Evolutionary conservation across 345 rosid genomes (phyloP), one percentile per base, ranked within the genome.

Genomic region (Sisymbrium altissimum): DNA sequence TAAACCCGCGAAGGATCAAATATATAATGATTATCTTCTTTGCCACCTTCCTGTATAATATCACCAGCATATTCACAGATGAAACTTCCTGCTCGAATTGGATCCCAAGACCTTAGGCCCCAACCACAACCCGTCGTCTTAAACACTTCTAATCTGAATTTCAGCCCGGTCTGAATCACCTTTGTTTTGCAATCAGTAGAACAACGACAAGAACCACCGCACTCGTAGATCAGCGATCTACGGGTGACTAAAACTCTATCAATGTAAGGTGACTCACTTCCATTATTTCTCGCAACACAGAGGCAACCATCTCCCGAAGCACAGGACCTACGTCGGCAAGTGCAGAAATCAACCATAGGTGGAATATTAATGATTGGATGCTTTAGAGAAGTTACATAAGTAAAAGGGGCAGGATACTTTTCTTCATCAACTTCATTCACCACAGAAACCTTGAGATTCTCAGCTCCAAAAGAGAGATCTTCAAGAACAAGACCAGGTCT

Each of bases 361-460:
- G 54, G 76, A 1, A 43, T 27, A 45, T 45, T 27, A 56, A 79
- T 46, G 75, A 71, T 77, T 9, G 64, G 39, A 36, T 84, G 82
- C 79, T 79, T 80, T 4, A 88, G 66, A 30, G 73, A 41, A 9
- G 89, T 27, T 54, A 74, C 60, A 68, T 89, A 92, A 15, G 68
- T 85, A 71, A 92, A 89, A 71, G 66, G 44, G 0, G 80, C 80
- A 17, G 96, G 96, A 29, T 83, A 82, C 57, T 83, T 86, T 81
- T 84, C 92, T 18, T 76, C 81, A 76, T 89, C 92, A 36, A 89
- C 81, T 41, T 88, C 91, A 66, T 92, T 92, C 43, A 87, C 88
- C 35, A 92, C 78, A 11, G 85, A 67, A 49, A 89, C 87, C 3
- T 87, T 82, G 2, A 73, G 1, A 27, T 45, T 40, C 79, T 88